Evolutionary conservation across 2,329 filamentous ascomycete species (phyloP), one percentile per base, ranked within the genome.

Genomic region (Sarocladium oryzae): DNA sequence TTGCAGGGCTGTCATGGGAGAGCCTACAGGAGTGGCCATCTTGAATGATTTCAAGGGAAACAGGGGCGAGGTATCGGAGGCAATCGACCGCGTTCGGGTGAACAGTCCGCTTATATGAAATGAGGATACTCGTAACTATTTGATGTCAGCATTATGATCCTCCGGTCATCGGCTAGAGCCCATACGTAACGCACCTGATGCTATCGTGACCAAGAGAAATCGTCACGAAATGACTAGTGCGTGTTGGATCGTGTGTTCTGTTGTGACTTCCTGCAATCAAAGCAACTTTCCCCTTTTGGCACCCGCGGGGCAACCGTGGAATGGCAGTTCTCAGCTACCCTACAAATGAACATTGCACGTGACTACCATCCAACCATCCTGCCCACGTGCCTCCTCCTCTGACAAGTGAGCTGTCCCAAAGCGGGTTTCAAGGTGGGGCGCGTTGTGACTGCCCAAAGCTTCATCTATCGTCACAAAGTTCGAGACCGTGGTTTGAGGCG

Each of bases 21-120:
- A 13, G 51, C 37, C 49, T 64, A 70, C 68, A 57, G 68, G 66
- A 59, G 67, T 66, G 57, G 67, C 62, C 68, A 70, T 70, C 45
- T 60, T 66, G 61, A 54, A 53, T 8, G 28, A 35, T 5, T 20
- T 26, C 15, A 26, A 32, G n/a, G n/a, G 40, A 32, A 21, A 33
- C 9, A 11, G 28, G 28, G 43, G 20, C 11, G 43, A 20, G 15
- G 16, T 46, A 5, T 28, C 10, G 15, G 32, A 48, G 32, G 20
- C 36, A 16, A 30, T 33, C 18, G 50, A 26, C 18, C 32, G 50
- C 20, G 50, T 48, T 18, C 3, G 18, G 28, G 21, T 10, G 15
- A 18, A 45, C 20, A 5, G 11, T 16, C 6, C n/a, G 21, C 13
- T 18, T n/a, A 4, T 36, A 9, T 7, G 11, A 13, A 37, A 15